Conservation (phyloP, 257 asterid genomes). For the Catharanthus roseus region DNA sequence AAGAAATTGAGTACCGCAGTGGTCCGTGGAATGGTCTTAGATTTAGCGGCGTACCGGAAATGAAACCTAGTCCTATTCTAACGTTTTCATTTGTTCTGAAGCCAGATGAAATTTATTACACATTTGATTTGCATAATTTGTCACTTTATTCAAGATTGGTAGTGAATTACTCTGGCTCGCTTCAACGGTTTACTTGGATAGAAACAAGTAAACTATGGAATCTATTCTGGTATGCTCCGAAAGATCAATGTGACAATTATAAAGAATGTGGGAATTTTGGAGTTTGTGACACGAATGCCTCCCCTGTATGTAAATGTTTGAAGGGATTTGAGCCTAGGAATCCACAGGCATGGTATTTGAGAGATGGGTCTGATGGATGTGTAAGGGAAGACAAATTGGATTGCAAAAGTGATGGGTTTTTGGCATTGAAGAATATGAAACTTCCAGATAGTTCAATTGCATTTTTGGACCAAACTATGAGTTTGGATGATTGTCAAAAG, state of each 20-base stretch:
- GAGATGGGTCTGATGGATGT: constrained; percentile 86
- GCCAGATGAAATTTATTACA: constrained; percentile 37
- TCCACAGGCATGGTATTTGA: constrained; percentile 58
- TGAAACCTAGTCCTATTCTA: constrained; percentile 44
- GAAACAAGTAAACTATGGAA: constrained; percentile 50
- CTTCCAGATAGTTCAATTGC: constrained; percentile 66
- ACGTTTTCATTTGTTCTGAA: constrained; percentile 36
- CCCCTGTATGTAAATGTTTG: constrained; percentile 71
- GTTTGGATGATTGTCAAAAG: constrained; percentile 37
- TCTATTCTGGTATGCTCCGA: constrained; percentile 71
- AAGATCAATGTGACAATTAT: constrained; percentile 72
- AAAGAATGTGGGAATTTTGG: constrained; percentile 71
- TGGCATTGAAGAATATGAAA: constrained; percentile 42
- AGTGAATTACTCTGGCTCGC: constrained; percentile 25
- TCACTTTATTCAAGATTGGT: constrained; percentile 53
- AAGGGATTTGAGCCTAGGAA: constrained; percentile 56
- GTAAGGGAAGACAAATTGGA: constrained; percentile 34
- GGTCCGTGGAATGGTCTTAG: constrained; percentile 90
- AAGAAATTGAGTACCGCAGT: constrained; percentile 44
- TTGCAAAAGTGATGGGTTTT: constrained; percentile 51
- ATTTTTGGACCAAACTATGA: constrained; percentile 39
- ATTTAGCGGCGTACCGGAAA: constrained; percentile 89
- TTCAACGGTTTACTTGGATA: constrained; percentile 65
- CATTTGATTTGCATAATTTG: constrained; percentile 32
- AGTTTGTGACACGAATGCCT: constrained; percentile 57